Conservation (phyloP, 176 grass and related monocot genomes). For the Luzula sylvatica region DNA sequence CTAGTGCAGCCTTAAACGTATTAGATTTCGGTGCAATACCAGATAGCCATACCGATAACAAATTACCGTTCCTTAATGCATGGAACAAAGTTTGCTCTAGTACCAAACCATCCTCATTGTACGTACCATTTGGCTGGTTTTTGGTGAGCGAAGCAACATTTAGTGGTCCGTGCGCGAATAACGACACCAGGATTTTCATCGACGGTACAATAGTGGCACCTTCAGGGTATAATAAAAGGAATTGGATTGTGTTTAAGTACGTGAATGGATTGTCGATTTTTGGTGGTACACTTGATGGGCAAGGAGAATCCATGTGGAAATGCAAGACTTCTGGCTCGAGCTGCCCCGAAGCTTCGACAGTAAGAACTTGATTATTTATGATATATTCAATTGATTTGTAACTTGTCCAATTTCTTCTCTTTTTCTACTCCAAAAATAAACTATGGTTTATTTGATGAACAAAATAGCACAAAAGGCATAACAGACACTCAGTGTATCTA, state of each 20-base stretch:
- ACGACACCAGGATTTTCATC: conserved; percentile 23
- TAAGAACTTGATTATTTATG: too few relatives aligned
- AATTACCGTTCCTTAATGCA: conserved; percentile 26
- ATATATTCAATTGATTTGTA: too few relatives aligned
- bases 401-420: too few relatives aligned
- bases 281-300: conserved; percentile 40
- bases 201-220: conserved; percentile 40
- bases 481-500: too few relatives aligned
- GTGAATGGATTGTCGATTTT: conserved; percentile 40
- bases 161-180: conserved; percentile 39
- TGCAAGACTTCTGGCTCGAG: conserved; percentile 31
- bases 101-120: conserved; percentile 25
- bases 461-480: neutral
- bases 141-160: conserved; percentile 34
- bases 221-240: neutral
- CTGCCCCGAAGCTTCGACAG: conserved; percentile 32
- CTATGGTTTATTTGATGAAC: too few relatives aligned
- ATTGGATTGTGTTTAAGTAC: conserved; percentile 56
- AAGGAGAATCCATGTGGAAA: conserved; percentile 31
- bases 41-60: conserved; percentile 22
- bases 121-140: conserved; percentile 36
- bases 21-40: conserved; percentile 40
- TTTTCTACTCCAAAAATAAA: too few relatives aligned
- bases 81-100: conserved; percentile 33
- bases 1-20: conserved; percentile 29